Percentiles rank a stretch among this genome's conserved stretches.
Conservation (phyloP, 176 grass and related monocot genomes). For the Elaeis guineensis region DNA sequence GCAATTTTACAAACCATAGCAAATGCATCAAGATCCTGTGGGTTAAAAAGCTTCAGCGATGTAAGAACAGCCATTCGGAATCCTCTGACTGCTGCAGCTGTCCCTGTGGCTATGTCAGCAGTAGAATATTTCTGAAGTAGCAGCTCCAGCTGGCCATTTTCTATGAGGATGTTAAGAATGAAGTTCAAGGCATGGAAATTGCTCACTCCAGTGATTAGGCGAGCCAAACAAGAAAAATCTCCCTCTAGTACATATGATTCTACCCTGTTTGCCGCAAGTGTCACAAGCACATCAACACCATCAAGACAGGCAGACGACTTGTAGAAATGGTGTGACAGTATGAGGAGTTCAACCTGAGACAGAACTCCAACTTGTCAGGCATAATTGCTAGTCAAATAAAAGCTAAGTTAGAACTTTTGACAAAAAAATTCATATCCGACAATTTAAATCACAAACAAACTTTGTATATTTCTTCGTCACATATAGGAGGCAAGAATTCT, state of each 20-base stretch:
- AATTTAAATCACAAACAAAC: too few species aligned
- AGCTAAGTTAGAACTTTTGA: too few species aligned
- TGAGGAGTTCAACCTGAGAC: constrained; percentile 85
- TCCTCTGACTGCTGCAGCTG: constrained; percentile 61
- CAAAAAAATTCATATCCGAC: too few species aligned
- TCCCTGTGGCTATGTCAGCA: constrained; percentile 63
- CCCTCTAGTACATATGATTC: constrained; percentile 80
- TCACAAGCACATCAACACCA: constrained; percentile 85
- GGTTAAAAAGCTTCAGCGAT: constrained; percentile 70
- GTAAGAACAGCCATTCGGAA: constrained; percentile 95
- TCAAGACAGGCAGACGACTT: constrained; percentile 83
- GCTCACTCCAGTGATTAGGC: constrained; percentile 86
- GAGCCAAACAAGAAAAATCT: constrained; percentile 70
- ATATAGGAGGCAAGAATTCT: too few species aligned
- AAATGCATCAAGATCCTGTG: constrained; percentile 62
- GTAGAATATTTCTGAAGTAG: constrained; percentile 88
- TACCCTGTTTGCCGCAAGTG: constrained; percentile 93
- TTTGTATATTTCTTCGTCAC: too few species aligned
- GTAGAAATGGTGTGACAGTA: constrained; percentile 93
- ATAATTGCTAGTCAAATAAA: too few species aligned
- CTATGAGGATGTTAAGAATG: constrained; percentile 93
- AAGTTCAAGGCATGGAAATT: constrained; percentile 96
- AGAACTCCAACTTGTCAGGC: constrained; percentile 8
- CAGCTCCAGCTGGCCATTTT: constrained; percentile 77
- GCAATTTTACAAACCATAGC: constrained; percentile 51